A percentile compares a stretch with the other conserved stretches of the same genome.
Evolutionary conservation across 2,329 filamentous ascomycete species (phyloP).

Genomic region (Metarhizium anisopliae): DNA sequence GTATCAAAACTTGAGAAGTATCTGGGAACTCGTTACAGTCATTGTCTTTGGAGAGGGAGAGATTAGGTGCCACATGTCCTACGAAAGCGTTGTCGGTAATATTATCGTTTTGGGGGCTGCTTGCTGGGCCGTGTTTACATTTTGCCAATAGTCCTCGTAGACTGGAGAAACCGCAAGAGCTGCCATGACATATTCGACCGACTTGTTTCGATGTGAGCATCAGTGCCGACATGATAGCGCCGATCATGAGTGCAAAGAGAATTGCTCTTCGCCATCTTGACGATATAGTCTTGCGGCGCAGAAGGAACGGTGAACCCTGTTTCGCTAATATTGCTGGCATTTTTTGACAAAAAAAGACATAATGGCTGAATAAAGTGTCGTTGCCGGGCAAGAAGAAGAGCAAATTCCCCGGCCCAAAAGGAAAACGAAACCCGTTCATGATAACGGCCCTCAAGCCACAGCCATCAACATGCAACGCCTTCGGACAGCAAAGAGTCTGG

Average conservation of each 20-base stretch:
- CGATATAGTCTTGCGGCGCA: neutral
- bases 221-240: slow-evolving; percentile 16
- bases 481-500: no score
- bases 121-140: neutral
- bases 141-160: neutral
- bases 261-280: neutral
- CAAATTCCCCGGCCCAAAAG: no score
- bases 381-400: no score
- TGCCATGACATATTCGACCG: slow-evolving; percentile 17
- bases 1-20: slow-evolving; percentile 35
- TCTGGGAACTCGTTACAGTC: slow-evolving; percentile 32
- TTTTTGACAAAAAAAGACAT: neutral
- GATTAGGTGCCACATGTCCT: neutral
- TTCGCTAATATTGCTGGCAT: neutral
- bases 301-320: neutral
- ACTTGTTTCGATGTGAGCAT: slow-evolving; percentile 24
- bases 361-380: no score
- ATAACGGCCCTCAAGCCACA: no score
- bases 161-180: slow-evolving; percentile 13
- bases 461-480: no score
- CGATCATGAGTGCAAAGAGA: no score
- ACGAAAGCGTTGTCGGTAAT: neutral
- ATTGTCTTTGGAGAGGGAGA: neutral
- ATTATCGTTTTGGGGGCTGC: neutral
- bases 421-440: no score